Evolutionary conservation across 345 rosid genomes (phyloP), one percentile per base, ranked within the genome.

Genomic region (Excoecaria agallocha): DNA sequence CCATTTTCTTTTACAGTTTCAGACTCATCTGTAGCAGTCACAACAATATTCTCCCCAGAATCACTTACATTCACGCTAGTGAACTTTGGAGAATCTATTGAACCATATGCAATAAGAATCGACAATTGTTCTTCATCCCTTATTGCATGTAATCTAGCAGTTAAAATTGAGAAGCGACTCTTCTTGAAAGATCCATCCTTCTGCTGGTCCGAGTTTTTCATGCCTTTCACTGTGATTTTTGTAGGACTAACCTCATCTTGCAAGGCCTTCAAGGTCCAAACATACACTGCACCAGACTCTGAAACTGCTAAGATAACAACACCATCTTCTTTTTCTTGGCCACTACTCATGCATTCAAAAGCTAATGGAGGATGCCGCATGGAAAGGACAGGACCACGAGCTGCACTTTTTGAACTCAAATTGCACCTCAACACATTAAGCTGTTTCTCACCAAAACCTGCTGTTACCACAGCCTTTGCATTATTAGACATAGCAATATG

Each of bases 371-470:
- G 64, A 56, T 64, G 84, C 12, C 48, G 62, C 76, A 85, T 80
- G 9, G 80, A 65, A 65, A 85, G 82, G 60, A 68, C 74, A 41
- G 83, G 84, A 50, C 86, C 86, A 25, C 46, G 62, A 45, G 2
- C 69, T 19, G 52, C 24, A 55, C 60, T 78, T 69, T 77, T 77
- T 51, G 82, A 79, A 70, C 50, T 58, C n/a, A 72, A 64, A 82
- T 86, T 80, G 69, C 79, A 82, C 45, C 46, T 79, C 87, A 87
- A 82, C 11, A 84, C 62, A 79, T 71, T 71, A 78, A 86, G 80
- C 70, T 71, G 17, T 69, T 74, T 82, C 66, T 82, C 86, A 68
- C 72, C 81, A 64, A 68, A 72, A 61, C 75, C 78, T 57, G 78
- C 75, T 46, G 87, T 81, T 60, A 84, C 52, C 45, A 84, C 64